Conservation (phyloP, 2,329 filamentous ascomycete genomes). For the Nothophaeocryptopus gaeumannii region DNA sequence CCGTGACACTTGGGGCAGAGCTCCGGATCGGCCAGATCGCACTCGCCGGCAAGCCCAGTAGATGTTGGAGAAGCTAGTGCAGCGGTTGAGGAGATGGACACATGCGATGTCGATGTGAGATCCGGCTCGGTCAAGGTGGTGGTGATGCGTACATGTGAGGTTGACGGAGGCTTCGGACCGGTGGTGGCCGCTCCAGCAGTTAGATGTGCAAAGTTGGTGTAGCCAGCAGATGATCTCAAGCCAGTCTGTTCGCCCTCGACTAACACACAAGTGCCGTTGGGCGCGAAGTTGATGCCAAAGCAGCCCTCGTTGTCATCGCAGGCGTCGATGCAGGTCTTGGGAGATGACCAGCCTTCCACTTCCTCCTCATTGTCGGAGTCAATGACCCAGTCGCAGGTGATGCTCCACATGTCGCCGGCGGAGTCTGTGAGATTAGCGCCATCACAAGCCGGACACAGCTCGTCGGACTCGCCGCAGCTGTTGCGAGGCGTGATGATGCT, state of each 20-base stretch:
- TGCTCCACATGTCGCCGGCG: slow-evolving; percentile 20
- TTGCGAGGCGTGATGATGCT: slow-evolving; percentile 10
- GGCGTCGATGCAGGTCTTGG: slow-evolving; percentile 24
- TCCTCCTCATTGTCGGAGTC: slow-evolving; percentile 13
- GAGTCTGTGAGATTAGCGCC: slow-evolving; percentile 22
- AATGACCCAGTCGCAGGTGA: slow-evolving; percentile 25
- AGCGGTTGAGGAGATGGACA: slow-evolving; percentile 5
- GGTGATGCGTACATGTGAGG: slow-evolving; percentile 9
- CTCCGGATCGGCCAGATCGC: slow-evolving; percentile 15
- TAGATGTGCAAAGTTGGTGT: slow-evolving; percentile 16
- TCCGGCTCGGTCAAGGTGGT: slow-evolving; percentile 5
- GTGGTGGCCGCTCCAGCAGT: not conserved
- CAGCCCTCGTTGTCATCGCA: slow-evolving; percentile 26
- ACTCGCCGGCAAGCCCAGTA: slow-evolving; percentile 5
- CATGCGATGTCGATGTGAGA: not conserved
- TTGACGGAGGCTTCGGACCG: slow-evolving; percentile 8
- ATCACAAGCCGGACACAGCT: slow-evolving; percentile 26
- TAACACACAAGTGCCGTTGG: slow-evolving; percentile 23
- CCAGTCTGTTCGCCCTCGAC: slow-evolving; percentile 17
- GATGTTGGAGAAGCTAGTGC: slow-evolving; percentile 1
- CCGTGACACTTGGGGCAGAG: slow-evolving; percentile 29
- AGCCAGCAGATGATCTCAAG: slow-evolving; percentile 10
- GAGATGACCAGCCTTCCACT: slow-evolving; percentile 13
- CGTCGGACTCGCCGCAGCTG: slow-evolving; percentile 10
- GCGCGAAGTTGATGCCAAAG: slow-evolving; percentile 24